Conservation (phyloP, 371 early-diverging fungal species). For the Mortierella sp. region DNA sequence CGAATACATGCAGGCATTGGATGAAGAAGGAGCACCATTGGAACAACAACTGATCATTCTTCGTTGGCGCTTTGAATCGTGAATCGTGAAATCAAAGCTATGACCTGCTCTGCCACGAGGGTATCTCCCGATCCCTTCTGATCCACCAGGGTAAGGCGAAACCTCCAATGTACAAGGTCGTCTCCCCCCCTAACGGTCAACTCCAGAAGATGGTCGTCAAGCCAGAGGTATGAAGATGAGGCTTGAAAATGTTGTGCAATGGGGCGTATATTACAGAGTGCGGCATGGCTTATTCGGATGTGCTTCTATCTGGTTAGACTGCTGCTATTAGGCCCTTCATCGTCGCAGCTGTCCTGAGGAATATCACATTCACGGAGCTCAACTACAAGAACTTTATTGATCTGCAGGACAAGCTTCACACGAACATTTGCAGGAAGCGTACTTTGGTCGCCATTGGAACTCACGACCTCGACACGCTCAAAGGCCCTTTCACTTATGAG, state of each 20-base stretch:
- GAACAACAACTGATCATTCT: too few relatives aligned
- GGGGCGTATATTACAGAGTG: too few relatives aligned
- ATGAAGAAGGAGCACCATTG: too few relatives aligned
- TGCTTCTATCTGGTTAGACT: conserved; percentile 58
- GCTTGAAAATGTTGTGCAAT: too few relatives aligned
- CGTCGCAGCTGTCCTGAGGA: conserved; percentile 95
- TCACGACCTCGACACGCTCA: conserved; percentile 97
- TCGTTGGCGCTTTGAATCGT: not conserved
- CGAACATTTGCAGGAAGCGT: conserved; percentile 97
- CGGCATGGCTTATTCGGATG: too few relatives aligned
- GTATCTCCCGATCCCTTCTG: conserved; percentile 88
- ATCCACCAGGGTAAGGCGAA: conserved; percentile 78
- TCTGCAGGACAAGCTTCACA: conserved; percentile 99
- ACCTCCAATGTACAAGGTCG: conserved; percentile 73
- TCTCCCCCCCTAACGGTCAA: conserved; percentile 68
- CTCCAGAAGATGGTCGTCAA: conserved; percentile 75
- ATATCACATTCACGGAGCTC: conserved; percentile 85
- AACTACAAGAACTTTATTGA: conserved; percentile 97
- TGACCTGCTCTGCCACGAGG: conserved; percentile 96
- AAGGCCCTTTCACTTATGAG: conserved; percentile 97
- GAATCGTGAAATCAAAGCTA: conserved; percentile 66
- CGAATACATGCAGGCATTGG: not conserved
- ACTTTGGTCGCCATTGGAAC: conserved; percentile 99
- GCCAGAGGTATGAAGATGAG: conserved; percentile 71
- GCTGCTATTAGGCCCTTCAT: conserved; percentile 87